Percentiles rank a stretch among this genome's conserved stretches.
These are phyloP conservation scores for Trifolium fragiferum DNA, from an alignment of 306 rosid genomes.

Conservation along the genomic window DNA sequence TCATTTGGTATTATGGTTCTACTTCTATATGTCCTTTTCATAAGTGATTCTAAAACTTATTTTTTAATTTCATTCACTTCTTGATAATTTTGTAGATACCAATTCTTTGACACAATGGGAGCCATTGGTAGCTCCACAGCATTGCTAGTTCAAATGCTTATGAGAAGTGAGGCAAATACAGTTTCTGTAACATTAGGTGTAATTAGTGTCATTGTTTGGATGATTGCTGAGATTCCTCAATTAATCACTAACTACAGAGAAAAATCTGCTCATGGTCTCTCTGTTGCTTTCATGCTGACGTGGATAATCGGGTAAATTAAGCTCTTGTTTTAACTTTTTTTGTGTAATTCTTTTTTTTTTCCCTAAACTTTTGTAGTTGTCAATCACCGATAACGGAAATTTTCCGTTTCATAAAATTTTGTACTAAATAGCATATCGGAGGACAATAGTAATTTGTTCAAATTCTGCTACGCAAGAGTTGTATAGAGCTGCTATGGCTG, in stretches of 20 bases:
- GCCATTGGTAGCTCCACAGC: slow-evolving; percentile 35
- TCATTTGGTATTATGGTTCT: not conserved
- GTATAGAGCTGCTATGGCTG: no score
- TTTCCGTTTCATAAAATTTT: not conserved
- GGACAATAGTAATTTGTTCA: no score
- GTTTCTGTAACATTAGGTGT: slow-evolving; percentile 60
- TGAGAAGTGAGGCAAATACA: slow-evolving; percentile 46
- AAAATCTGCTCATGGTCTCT: slow-evolving; percentile 68
- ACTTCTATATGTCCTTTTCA: not conserved
- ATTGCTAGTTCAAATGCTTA: slow-evolving; percentile 44
- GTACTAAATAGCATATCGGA: no score
- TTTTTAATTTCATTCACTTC: not conserved
- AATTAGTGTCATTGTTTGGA: slow-evolving; percentile 64
- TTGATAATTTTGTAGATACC: not conserved
- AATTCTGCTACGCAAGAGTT: no score
- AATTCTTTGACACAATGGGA: slow-evolving; percentile 38
- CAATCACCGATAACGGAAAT: not conserved
- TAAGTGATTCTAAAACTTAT: slow-evolving; percentile 5
- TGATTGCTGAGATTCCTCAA: slow-evolving; percentile 80
- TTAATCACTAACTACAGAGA: slow-evolving; percentile 62
- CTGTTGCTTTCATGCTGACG: slow-evolving; percentile 66
- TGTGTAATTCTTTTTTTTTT: not conserved
- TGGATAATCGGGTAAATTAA: slow-evolving; percentile 70
- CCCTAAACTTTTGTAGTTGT: not conserved
- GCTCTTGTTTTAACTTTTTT: not conserved